A percentile compares a stretch with the other conserved stretches of the same genome.
Evolutionary conservation across 228 moss, liverwort and hornwort species (phyloP).

Genomic region (Sphagnum fallax): DNA sequence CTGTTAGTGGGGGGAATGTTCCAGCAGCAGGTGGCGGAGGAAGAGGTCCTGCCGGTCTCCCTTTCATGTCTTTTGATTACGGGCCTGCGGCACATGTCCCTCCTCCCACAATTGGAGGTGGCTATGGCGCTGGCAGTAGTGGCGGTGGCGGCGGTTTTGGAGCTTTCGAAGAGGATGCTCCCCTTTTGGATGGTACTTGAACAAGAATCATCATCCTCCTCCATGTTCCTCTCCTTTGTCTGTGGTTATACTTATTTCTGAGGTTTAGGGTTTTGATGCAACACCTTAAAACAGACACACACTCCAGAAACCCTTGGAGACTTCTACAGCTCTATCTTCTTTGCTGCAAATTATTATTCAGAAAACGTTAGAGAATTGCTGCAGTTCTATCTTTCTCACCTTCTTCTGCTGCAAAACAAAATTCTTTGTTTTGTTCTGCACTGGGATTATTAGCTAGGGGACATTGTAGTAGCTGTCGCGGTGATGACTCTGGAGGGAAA

Average conservation of each 20-base stretch:
- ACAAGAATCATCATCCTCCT: background rate
- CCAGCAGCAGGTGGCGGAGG: conserved; percentile 18
- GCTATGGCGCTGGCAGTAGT: conserved; percentile 20
- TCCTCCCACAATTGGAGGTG: conserved; percentile 21
- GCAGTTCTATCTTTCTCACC: background rate
- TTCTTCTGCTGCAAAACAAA: no score
- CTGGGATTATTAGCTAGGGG: no score
- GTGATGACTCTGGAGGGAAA: no score
- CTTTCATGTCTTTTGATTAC: conserved; percentile 89
- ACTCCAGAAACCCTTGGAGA: background rate
- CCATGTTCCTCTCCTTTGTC: background rate
- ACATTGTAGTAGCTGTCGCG: no score
- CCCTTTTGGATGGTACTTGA: conserved; percentile 81
- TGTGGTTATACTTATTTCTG: conserved; percentile 1
- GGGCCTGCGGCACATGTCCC: conserved; percentile 43
- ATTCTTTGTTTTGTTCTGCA: no score
- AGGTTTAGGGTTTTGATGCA: background rate
- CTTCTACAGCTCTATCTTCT: background rate
- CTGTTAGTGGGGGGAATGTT: conserved; percentile 15
- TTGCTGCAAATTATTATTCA: background rate
- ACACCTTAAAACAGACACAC: background rate
- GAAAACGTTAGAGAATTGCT: background rate
- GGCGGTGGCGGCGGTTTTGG: conserved; percentile 55
- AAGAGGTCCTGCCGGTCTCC: conserved; percentile 68
- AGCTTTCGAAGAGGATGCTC: conserved; percentile 86